Percentiles rank a stretch among this genome's conserved stretches.
Evolutionary conservation across 176 grass and related monocot genomes (phyloP).

Genomic region (Oryza meyeriana): DNA sequence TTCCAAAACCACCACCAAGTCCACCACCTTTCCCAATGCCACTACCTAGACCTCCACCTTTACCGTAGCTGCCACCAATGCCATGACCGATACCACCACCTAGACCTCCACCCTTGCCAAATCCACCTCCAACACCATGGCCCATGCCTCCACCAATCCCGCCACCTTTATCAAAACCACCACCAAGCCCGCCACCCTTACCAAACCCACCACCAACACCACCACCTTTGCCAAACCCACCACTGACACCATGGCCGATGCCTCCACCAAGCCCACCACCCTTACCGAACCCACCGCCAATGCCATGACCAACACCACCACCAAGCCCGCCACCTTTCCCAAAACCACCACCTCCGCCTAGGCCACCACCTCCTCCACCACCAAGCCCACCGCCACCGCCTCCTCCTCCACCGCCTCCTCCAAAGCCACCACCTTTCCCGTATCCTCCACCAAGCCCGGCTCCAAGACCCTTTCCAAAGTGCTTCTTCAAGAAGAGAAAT

Average conservation of each 20-base stretch:
- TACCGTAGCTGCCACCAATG: conserved; percentile 5
- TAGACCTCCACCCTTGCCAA: conserved; percentile 7
- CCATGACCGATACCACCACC: conserved; percentile 19
- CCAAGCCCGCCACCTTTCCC: neutral
- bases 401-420: neutral
- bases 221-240: neutral
- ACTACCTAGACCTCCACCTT: neutral
- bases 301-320: neutral
- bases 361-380: neutral
- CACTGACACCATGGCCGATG: neutral
- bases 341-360: neutral
- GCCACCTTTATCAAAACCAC: conserved; percentile 9
- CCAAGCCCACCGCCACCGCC: neutral
- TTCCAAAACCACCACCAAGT: neutral
- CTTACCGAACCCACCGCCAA: neutral
- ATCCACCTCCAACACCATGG: neutral
- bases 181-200: conserved; percentile 24
- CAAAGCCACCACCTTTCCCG: neutral
- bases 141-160: conserved; percentile 10
- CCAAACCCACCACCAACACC: conserved; percentile 13
- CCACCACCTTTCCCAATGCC: neutral
- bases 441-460: conserved; percentile 25
- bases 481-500: conserved; percentile 54
- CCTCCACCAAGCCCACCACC: conserved; percentile 5
- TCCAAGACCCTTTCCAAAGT: conserved; percentile 44